Conservation (phyloP, 768 basidiomycete genomes). For the Mycena indigotica region DNA sequence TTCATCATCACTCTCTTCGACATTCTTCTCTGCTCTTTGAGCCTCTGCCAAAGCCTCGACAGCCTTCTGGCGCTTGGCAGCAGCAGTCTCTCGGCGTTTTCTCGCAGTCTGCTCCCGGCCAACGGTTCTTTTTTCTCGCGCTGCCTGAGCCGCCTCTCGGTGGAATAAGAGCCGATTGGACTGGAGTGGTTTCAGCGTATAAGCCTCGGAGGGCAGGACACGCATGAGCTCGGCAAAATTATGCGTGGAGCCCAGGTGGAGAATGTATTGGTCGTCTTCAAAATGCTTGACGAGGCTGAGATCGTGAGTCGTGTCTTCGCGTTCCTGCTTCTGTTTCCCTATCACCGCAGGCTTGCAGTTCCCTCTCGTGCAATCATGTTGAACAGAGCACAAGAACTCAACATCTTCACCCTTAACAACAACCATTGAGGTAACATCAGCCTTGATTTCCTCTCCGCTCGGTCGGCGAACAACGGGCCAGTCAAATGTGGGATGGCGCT, state of each 20-base stretch:
- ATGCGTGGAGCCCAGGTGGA: slow-evolving; percentile 22
- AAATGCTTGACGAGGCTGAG: slow-evolving; percentile 4
- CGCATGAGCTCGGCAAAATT: slow-evolving; percentile 7
- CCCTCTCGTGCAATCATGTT: slow-evolving; percentile 20
- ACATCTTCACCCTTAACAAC: background rate
- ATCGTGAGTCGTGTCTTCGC: slow-evolving; percentile 8
- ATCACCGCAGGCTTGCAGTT: slow-evolving; percentile 8
- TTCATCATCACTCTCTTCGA: background rate
- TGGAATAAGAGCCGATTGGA: background rate
- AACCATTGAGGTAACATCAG: background rate
- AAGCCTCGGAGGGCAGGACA: background rate
- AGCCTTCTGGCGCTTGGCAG: background rate
- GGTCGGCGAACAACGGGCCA: background rate
- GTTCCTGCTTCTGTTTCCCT: slow-evolving; percentile 11
- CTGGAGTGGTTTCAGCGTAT: background rate
- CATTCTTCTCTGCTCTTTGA: background rate
- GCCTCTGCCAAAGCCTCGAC: background rate
- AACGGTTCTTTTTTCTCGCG: background rate
- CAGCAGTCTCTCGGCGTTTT: background rate
- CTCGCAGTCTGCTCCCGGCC: background rate
- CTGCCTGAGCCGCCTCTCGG: background rate
- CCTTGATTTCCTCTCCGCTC: background rate
- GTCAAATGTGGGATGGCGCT: background rate
- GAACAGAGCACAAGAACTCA: slow-evolving; percentile 16
- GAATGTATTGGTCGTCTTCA: slow-evolving; percentile 16